Percentiles rank a stretch among this genome's conserved stretches.
These are phyloP conservation scores for Solidago caesia DNA, from an alignment of 129 eudicot species.

Conservation along the genomic window DNA sequence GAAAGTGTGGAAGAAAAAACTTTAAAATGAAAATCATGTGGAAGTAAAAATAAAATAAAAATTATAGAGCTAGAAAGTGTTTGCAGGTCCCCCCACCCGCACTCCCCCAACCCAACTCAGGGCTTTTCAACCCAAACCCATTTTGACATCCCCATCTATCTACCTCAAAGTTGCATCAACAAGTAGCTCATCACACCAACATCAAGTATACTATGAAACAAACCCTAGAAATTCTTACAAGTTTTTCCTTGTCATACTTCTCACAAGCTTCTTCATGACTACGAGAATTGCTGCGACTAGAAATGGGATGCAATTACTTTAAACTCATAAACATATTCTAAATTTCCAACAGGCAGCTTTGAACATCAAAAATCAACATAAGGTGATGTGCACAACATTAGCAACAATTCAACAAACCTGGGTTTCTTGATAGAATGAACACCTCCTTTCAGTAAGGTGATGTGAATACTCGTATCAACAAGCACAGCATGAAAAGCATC, in stretches of 20 bases:
- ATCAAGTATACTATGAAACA: not conserved
- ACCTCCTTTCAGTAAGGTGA: constrained; percentile 70
- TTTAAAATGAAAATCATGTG: too few relatives aligned
- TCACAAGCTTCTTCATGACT: constrained; percentile 40
- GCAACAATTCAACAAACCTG: constrained; percentile 55
- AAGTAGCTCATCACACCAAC: constrained; percentile 1
- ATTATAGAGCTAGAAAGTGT: too few relatives aligned
- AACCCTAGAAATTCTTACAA: constrained; percentile 48
- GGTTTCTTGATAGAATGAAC: constrained; percentile 53
- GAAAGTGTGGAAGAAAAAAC: too few relatives aligned
- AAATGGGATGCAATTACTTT: constrained; percentile 11
- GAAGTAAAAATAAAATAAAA: too few relatives aligned
- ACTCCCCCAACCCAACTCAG: too few relatives aligned
- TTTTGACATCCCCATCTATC: too few relatives aligned
- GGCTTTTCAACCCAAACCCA: too few relatives aligned
- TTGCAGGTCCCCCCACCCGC: too few relatives aligned
- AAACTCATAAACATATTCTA: not conserved
- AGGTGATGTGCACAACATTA: constrained; percentile 5
- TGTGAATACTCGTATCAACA: constrained; percentile 78
- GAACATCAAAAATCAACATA: constrained; percentile 2
- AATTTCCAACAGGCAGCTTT: constrained; percentile 4
- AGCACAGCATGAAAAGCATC: constrained; percentile 95
- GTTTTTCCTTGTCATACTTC: constrained; percentile 47
- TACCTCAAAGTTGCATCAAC: not conserved
- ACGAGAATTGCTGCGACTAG: constrained; percentile 48